phyloP scores from a whole-genome alignment of 2,329 filamentous ascomycete species.

The Aspergillus viridinutans region DNA sequence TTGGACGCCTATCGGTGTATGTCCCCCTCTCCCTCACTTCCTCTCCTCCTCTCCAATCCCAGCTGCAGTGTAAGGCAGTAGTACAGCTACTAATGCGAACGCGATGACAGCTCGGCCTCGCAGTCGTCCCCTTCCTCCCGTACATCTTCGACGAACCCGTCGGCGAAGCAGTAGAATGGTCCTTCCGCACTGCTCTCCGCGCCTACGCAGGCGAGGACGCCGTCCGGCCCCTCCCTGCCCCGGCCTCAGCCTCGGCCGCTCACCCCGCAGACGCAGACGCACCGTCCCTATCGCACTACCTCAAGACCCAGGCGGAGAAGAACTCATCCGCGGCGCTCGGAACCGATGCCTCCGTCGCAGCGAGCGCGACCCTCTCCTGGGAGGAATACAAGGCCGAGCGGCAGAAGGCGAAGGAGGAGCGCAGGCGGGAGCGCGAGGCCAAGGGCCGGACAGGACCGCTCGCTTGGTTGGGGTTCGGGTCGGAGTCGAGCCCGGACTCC shows the following conservation, averaged over 20 bases:
- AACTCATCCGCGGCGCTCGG: conserved; percentile 1
- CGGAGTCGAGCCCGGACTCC: conserved; percentile 1
- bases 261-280: conserved; percentile 8
- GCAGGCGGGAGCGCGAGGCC: conserved; percentile 18
- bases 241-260: not conserved
- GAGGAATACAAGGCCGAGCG: conserved; percentile 32
- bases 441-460: conserved; percentile 13
- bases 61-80: not conserved
- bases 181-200: conserved; percentile 78
- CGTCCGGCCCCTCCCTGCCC: conserved; percentile 35
- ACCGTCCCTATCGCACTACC: conserved; percentile 19
- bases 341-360: conserved; percentile 2
- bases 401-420: conserved; percentile 25
- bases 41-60: not conserved
- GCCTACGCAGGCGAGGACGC: conserved; percentile 63
- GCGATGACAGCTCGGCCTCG: conserved; percentile 53
- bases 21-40: conserved; percentile 35
- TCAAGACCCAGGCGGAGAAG: conserved; percentile 18
- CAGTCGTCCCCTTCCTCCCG: conserved; percentile 77
- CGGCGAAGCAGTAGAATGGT: conserved; percentile 84
- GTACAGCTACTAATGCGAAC: conserved; percentile 12
- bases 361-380: conserved; percentile 25
- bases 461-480: conserved; percentile 11
- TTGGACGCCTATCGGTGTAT: conserved; percentile 86
- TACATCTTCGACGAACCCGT: conserved; percentile 87